These are phyloP conservation scores for Apiospora hydei DNA, from an alignment of 2,329 filamentous ascomycete species.

Conservation along the genomic window DNA sequence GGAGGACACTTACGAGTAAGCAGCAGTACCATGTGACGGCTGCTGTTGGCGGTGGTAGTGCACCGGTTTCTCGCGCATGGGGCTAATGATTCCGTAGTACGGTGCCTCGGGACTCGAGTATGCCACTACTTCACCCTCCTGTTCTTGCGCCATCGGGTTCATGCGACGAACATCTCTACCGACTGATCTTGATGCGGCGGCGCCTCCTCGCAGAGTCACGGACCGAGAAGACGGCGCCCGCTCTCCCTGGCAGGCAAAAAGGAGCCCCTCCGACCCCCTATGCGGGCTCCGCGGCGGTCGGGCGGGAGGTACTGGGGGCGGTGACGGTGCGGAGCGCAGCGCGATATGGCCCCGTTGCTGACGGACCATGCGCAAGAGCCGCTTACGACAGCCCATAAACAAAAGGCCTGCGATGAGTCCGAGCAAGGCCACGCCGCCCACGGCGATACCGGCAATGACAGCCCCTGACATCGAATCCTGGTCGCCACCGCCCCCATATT, in stretches of 20 bases:
- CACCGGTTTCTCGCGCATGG: neutral
- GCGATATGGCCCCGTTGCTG: neutral
- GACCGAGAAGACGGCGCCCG: neutral
- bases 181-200: neutral
- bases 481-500: neutral
- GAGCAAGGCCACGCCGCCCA: neutral
- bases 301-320: neutral
- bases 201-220: neutral
- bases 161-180: neutral
- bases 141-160: neutral
- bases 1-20: conserved; percentile 10
- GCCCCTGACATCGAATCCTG: conserved; percentile 9
- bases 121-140: neutral
- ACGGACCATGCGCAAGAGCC: neutral
- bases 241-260: conserved; percentile 4
- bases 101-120: conserved; percentile 7
- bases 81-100: conserved; percentile 12
- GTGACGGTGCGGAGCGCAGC: neutral
- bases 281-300: conserved; percentile 8
- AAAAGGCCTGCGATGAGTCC: neutral
- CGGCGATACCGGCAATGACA: neutral
- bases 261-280: neutral
- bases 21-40: neutral
- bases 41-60: neutral
- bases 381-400: neutral